Conservation (phyloP, 192 early-diverging fungal species). For the Coemansia sp. region DNA sequence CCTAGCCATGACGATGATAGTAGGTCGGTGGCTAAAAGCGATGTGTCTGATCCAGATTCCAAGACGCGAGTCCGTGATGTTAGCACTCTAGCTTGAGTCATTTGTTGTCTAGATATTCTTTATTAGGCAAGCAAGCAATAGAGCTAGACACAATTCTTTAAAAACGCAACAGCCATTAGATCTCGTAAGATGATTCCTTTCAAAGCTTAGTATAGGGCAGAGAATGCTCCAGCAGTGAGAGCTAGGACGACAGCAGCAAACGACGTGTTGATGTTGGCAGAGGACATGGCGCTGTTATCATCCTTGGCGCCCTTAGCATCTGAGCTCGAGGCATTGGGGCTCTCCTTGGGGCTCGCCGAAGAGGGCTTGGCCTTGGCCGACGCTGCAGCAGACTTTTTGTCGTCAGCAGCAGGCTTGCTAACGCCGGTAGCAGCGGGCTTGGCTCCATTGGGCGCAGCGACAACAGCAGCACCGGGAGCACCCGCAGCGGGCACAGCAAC, state of each 20-base stretch:
- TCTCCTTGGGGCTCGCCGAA: conserved; percentile 1
- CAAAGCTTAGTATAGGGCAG: conserved; percentile 28
- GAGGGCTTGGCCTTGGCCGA: conserved; percentile 27
- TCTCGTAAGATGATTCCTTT: not conserved
- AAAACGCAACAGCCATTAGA: not conserved
- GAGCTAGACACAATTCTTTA: not conserved
- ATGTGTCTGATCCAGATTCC: not conserved
- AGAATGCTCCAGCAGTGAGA: conserved; percentile 17
- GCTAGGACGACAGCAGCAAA: conserved; percentile 33
- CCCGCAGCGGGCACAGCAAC: not conserved
- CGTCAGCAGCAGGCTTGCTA: conserved; percentile 1
- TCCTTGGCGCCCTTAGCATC: conserved; percentile 24
- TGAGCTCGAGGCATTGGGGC: not conserved
- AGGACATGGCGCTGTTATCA: conserved; percentile 5
- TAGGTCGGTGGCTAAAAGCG: not conserved
- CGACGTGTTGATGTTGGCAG: conserved; percentile 11
- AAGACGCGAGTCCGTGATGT: not conserved
- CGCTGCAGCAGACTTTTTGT: conserved; percentile 16
- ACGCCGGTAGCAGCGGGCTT: conserved; percentile 1
- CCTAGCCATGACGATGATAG: not conserved
- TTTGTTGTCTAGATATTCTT: not conserved
- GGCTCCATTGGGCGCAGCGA: not conserved
- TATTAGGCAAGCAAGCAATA: not conserved
- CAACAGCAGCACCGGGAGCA: not conserved
- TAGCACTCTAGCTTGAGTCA: not conserved